Base-by-base conservation (phyloP, 306 rosid genomes). In the Gleditsia sinensis region DNA sequence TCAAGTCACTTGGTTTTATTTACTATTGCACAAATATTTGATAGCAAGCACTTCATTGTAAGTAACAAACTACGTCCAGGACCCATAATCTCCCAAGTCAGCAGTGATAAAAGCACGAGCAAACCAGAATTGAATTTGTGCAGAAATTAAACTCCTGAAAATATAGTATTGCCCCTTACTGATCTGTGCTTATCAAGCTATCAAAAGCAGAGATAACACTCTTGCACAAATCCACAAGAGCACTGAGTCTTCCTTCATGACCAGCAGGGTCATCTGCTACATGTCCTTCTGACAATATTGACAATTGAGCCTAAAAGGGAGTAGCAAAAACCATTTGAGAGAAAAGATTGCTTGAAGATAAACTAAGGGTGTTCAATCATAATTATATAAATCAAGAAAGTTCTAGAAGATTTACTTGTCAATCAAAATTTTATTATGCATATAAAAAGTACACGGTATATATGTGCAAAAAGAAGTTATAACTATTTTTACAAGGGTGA, bases 231-330 rank as follows among this genome's bases (percentile, higher is more conserved):
- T 89, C 91, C 69, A 71, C 60, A 50, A 83, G 89, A 23, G 78
- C 79, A 64, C 63, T 10, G 43, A 16, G 51, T 8, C 62, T 59
- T 49, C 79, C 79, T 51, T 59, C 72, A 70, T 75, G 78, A 76
- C 69, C 56, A 53, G 76, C 24, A 48, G 62, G 32, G 69, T 42
- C 74, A 56, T 69, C 82, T 55, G 51, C 74, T 23, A 67, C 36
- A 27, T 48, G 64, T 58, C 80, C 74, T 75, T 86, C 64, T 46
- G 78, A 45, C 34, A 83, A 75, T 39, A 87, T 74, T 20, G 76
- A 85, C 85, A 91, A 51, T 40, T 81, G 84, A 78, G 97, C 96
- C 98, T 93, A 87, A 84, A 75, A 79, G 19, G 32, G 51, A 71
- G 54, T 39, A 72, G 23, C 59, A 61, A 60, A 67, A 12, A 6